These are phyloP conservation scores for rapeseed (Brassica napus) DNA, from an alignment of 345 rosid genomes.

Conservation along the genomic window DNA sequence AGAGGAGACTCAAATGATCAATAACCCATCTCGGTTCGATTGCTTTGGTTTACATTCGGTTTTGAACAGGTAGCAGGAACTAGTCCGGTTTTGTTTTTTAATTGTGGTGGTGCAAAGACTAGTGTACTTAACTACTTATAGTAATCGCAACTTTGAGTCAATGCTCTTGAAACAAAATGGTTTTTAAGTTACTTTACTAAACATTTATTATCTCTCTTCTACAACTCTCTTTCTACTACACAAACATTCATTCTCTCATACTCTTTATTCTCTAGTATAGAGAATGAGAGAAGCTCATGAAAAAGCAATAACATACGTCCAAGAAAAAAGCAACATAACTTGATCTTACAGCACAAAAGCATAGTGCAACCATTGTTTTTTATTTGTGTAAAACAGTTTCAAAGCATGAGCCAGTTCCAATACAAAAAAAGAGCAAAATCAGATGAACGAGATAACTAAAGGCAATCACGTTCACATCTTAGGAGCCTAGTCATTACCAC, in stretches of 20 bases:
- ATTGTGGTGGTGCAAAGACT: too few relatives aligned
- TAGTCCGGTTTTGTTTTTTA: not conserved
- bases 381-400: constrained; percentile 1
- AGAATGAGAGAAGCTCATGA: too few relatives aligned
- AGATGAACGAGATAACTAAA: constrained; percentile 3
- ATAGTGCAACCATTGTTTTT: constrained; percentile 2
- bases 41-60: constrained; percentile 8
- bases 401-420: constrained; percentile 18
- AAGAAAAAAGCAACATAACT: too few relatives aligned
- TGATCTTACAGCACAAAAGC: not conserved
- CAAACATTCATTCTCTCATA: too few relatives aligned
- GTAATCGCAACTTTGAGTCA: too few relatives aligned
- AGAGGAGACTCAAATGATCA: not conserved
- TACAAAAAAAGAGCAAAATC: constrained; percentile 26
- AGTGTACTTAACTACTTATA: too few relatives aligned
- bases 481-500: constrained; percentile 17
- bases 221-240: too few relatives aligned
- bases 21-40: constrained; percentile 20
- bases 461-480: constrained; percentile 15
- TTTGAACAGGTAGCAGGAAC: constrained; percentile 13
- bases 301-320: too few relatives aligned
- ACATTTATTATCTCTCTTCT: too few relatives aligned
- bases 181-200: too few relatives aligned
- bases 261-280: too few relatives aligned
- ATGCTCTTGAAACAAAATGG: too few relatives aligned